Evolutionary conservation across 148 eudicot species (phyloP).

Genomic region (Camellia lanceoleosa): DNA sequence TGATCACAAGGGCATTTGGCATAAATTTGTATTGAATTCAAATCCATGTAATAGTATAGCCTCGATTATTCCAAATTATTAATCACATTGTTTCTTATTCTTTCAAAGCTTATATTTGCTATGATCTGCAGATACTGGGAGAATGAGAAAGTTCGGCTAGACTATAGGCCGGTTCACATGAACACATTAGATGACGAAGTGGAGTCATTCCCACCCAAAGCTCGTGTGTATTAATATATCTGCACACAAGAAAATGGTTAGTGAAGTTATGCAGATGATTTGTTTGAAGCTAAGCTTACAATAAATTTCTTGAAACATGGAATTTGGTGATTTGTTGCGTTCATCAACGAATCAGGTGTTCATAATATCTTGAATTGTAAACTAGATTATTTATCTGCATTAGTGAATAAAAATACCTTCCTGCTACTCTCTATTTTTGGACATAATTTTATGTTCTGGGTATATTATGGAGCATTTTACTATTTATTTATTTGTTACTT

Average conservation of each 20-base stretch:
- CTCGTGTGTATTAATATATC: conserved; percentile 66
- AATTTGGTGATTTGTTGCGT: conserved; percentile 17
- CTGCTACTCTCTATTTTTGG: too few species aligned
- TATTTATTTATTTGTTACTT: neutral
- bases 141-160: conserved; percentile 77
- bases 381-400: conserved; percentile 7
- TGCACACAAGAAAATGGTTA: neutral
- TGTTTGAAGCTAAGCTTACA: conserved; percentile 1
- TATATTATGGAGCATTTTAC: neutral
- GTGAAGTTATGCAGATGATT: neutral
- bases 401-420: conserved; percentile 2
- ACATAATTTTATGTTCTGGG: neutral
- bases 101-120: conserved; percentile 2
- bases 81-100: neutral
- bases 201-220: conserved; percentile 88
- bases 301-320: neutral
- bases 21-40: neutral
- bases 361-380: neutral
- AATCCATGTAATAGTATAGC: neutral
- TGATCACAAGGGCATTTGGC: too few species aligned
- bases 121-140: conserved; percentile 68
- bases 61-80: neutral
- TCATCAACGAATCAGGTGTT: neutral
- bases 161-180: conserved; percentile 87
- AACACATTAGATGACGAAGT: conserved; percentile 83